Evolutionary conservation across 805 yeast species (phyloP).

Genomic region (Yamadazyma nakazawae): DNA sequence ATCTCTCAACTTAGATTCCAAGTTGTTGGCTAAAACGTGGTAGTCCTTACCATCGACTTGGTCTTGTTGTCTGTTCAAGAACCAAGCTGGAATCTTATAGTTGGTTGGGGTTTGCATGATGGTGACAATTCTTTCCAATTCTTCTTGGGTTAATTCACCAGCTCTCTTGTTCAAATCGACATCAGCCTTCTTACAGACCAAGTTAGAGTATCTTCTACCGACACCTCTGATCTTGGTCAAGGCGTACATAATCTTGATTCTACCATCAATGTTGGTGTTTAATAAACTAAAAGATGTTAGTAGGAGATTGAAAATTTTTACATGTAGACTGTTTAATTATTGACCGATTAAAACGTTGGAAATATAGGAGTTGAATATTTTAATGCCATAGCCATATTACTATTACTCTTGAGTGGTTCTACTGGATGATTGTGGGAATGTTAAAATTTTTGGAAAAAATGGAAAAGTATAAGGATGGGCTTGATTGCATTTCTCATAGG

Average conservation of each 20-base stretch:
- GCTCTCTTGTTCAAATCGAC: slow-evolving; percentile 98
- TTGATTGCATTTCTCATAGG: no score
- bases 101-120: slow-evolving; percentile 99
- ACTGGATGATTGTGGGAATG: no score
- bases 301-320: slow-evolving; percentile 10
- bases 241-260: slow-evolving; percentile 99
- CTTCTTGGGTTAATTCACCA: slow-evolving; percentile 99
- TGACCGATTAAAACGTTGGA: no score
- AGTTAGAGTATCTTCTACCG: slow-evolving; percentile 99
- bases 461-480: no score
- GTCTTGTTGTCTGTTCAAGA: slow-evolving; percentile 99
- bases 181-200: slow-evolving; percentile 99
- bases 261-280: slow-evolving; percentile 99
- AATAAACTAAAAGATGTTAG: slow-evolving; percentile 68
- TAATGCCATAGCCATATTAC: no score
- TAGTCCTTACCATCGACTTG: slow-evolving; percentile 98
- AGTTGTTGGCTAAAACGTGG: slow-evolving; percentile 98
- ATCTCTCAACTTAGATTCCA: slow-evolving; percentile 99
- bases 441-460: no score
- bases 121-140: slow-evolving; percentile 99
- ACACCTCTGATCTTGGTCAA: slow-evolving; percentile 99
- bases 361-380: no score
- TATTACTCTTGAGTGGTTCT: no score
- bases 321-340: not conserved
- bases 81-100: slow-evolving; percentile 99